Evolutionary conservation across 768 basidiomycete genomes (phyloP), one percentile per base, ranked within the genome.

Genomic region (Rhizopogon salebrosus): DNA sequence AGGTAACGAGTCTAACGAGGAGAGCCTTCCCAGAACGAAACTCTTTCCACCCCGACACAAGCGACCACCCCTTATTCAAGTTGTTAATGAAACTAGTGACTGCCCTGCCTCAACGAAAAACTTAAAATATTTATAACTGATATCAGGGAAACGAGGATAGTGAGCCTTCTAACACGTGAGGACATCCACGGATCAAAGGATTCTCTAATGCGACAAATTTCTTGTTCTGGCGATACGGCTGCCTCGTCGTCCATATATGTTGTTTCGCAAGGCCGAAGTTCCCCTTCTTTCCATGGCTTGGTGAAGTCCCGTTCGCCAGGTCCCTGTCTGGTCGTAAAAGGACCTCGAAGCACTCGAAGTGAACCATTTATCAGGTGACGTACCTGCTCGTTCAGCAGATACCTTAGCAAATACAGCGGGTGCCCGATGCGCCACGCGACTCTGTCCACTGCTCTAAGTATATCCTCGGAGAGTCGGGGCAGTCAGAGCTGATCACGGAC

Each of bases 171-270:
- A 27, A 26, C 41, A 42, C 41, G 41, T 42, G 41, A 42, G 11
- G 42, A 43, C 42, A 11, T 45, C 43, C 43, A 45, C 43, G 43
- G 43, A 45, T 45, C 43, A 45, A 29, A n/a, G 6, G 41, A 38
- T 7, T 14, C 5, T 37, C 6, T 37, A 16, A 23, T 26, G 13
- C 24, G 27, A 26, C n/a, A 43, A 42, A 42, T 42, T 26, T 3
- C 24, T 41, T 10, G 41, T 41, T 41, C 16, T 5, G 26, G 26
- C 1, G 41, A 42, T 42, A n/a, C 24, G 8, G 4, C 24, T 41
- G 4, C 24, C 40, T 3, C 23, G 24, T 16, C 16, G 37, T 41
- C 6, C 23, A 23, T 8, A n/a, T n/a, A n/a, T 39, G 20, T 39
- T 22, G 41, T 38, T 7, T 10, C 5, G 37, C 18, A 6, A 41